A percentile compares a stretch with the other conserved stretches of the same genome.
phyloP scores from a whole-genome alignment of 306 rosid genomes.

The Trifolium fragiferum region DNA sequence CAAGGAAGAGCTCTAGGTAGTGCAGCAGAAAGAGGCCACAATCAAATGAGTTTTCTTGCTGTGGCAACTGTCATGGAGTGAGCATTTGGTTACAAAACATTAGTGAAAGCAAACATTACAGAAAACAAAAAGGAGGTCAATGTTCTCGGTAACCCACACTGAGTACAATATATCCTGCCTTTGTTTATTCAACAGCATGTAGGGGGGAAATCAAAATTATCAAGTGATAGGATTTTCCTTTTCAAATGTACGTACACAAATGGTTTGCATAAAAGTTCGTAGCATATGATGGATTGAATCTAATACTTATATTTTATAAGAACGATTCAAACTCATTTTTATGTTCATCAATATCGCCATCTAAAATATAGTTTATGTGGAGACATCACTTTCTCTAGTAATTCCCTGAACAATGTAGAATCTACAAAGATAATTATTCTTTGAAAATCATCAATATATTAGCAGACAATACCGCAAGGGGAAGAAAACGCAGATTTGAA shows the following conservation, averaged over 20 bases:
- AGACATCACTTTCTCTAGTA: slow-evolving; percentile 3
- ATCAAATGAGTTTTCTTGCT: slow-evolving; percentile 90
- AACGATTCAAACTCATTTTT: background rate
- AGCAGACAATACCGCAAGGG: slow-evolving; percentile 69
- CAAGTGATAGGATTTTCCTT: slow-evolving; percentile 30
- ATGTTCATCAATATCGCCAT: background rate
- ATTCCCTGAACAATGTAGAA: slow-evolving; percentile 13
- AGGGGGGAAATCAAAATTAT: background rate
- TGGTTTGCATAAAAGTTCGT: slow-evolving; percentile 10
- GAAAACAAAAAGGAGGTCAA: background rate
- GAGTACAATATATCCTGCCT: background rate
- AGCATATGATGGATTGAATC: slow-evolving; percentile 26
- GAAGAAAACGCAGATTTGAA: slow-evolving; percentile 76
- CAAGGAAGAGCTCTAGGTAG: slow-evolving; percentile 87
- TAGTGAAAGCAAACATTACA: slow-evolving; percentile 4
- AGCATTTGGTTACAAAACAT: slow-evolving; percentile 37
- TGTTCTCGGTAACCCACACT: slow-evolving; percentile 16
- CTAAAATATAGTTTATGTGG: background rate
- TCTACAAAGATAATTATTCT: slow-evolving; percentile 15
- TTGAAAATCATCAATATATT: slow-evolving; percentile 29
- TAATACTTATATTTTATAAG: slow-evolving; percentile 5
- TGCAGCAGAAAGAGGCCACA: slow-evolving; percentile 95
- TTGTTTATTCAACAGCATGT: background rate
- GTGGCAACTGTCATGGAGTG: slow-evolving; percentile 75
- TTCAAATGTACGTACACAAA: slow-evolving; percentile 13